phyloP scores from a whole-genome alignment of 73 alveolate species.

The Tetrahymena thermophila region DNA sequence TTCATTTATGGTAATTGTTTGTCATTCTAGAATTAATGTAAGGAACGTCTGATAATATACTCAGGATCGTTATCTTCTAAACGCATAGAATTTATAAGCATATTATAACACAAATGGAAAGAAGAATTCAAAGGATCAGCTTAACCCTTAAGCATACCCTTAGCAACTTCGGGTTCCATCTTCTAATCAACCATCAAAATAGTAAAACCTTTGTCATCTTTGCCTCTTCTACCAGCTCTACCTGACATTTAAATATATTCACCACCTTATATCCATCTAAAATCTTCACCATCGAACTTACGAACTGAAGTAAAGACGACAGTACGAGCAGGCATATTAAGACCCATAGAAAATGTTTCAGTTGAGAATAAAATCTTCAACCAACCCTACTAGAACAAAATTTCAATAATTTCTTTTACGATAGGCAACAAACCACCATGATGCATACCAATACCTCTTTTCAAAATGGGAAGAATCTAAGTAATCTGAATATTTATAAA shows the following conservation, averaged over 20 bases:
- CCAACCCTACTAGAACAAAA: slow-evolving; percentile 95
- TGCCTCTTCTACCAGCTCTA: slow-evolving; percentile 99
- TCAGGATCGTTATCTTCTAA: slow-evolving; percentile 94
- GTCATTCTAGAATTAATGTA: slow-evolving; percentile 95
- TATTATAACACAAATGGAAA: slow-evolving; percentile 94
- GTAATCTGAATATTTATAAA: slow-evolving; percentile 27
- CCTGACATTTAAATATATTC: slow-evolving; percentile 99
- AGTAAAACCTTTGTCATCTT: slow-evolving; percentile 96
- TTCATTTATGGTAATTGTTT: slow-evolving; percentile 80
- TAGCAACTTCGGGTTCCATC: slow-evolving; percentile 97
- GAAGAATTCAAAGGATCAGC: slow-evolving; percentile 93
- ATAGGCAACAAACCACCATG: slow-evolving; percentile 99
- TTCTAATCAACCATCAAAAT: slow-evolving; percentile 95
- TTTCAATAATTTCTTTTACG: slow-evolving; percentile 94
- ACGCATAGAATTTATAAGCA: slow-evolving; percentile 94
- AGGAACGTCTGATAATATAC: slow-evolving; percentile 87
- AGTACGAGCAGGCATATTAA: slow-evolving; percentile 99
- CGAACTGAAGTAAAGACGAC: slow-evolving; percentile 97
- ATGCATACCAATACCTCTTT: slow-evolving; percentile 98
- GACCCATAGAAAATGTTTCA: slow-evolving; percentile 99
- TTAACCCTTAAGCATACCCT: slow-evolving; percentile 96
- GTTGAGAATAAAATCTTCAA: slow-evolving; percentile 96
- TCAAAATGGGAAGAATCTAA: slow-evolving; percentile 83
- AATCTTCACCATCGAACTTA: slow-evolving; percentile 98
- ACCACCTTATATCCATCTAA: slow-evolving; percentile 96